phyloP scores from a whole-genome alignment of 176 grass and related monocot species.

The Carex kokanica region DNA sequence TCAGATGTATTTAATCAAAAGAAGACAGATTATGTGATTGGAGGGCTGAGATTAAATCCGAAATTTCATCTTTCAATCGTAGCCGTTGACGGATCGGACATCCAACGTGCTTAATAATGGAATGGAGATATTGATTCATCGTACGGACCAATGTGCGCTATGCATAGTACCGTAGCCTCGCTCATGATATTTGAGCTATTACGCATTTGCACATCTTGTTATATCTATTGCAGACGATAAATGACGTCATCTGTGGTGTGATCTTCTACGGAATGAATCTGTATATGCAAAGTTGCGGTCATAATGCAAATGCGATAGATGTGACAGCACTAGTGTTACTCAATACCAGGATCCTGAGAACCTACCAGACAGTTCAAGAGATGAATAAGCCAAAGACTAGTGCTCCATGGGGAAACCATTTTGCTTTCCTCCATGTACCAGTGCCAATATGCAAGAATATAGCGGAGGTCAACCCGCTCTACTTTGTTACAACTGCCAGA shows the following conservation, averaged over 20 bases:
- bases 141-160: too few species aligned
- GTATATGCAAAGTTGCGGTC: conserved; percentile 14
- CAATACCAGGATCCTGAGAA: conserved; percentile 13
- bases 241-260: conserved; percentile 28
- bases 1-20: too few species aligned
- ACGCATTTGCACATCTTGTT: not conserved
- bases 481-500: conserved; percentile 23
- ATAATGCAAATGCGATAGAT: not conserved
- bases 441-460: conserved; percentile 15
- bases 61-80: too few species aligned
- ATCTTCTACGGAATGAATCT: conserved; percentile 37
- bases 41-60: too few species aligned
- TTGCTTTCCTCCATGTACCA: conserved; percentile 28
- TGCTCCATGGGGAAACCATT: conserved; percentile 34
- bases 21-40: too few species aligned
- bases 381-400: conserved; percentile 19
- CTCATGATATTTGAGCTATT: too few species aligned
- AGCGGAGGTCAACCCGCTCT: conserved; percentile 3
- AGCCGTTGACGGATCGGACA: too few species aligned
- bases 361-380: conserved; percentile 22
- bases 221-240: conserved; percentile 24
- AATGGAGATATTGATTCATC: too few species aligned
- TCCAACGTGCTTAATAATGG: too few species aligned
- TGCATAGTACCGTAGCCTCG: too few species aligned
- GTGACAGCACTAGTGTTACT: conserved; percentile 28